Evolutionary conservation across 768 basidiomycete species (phyloP), one percentile per base, ranked within the genome.

Genomic region (Pisolithus marmoratus): DNA sequence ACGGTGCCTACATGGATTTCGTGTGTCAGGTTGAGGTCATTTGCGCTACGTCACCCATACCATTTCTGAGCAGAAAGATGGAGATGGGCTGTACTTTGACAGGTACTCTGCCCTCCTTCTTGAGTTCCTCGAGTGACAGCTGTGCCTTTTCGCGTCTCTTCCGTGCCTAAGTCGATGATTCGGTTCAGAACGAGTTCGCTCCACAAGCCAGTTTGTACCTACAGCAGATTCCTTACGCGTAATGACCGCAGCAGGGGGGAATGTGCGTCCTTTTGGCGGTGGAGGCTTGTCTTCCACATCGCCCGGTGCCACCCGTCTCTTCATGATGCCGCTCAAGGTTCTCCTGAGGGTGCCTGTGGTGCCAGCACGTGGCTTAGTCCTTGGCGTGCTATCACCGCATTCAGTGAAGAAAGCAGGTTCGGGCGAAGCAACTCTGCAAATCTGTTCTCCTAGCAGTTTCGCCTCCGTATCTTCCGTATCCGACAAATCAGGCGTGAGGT

Each of bases 41-140:
- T 27, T 37, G 31, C 57, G 63, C 12, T 26, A 27, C 15, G 11
- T 5, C 14, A 24, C 26, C 14, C 43, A 24, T 60, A 77, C 85
- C 85, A 60, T 86, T 79, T 52, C 81, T 74, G 56, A 82, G 73
- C 7, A 88, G 72, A 69, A 87, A 87, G 52, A 88, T 77, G 60
- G 75, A 85, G 70, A 88, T 74, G 3, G 86, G 82, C 31, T 78
- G 69, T 38, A 84, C 71, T 51, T 77, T 74, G 20, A 88, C 80
- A 34, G 77, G 70, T 12, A 85, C 76, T 48, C 83, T 74, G 23
- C 83, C 80, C 12, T 77, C 82, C 54, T 75, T 75, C 56, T 75
- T 78, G 19, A 79, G 68, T 19, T 71, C 69, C 23, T 68, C 50
- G 5, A 57, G 46, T 24, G 20, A 34, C 34, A 48, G 9, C 12